phyloP scores from a whole-genome alignment of 2,329 filamentous ascomycete species.

The Rugonectria rugulosa region DNA sequence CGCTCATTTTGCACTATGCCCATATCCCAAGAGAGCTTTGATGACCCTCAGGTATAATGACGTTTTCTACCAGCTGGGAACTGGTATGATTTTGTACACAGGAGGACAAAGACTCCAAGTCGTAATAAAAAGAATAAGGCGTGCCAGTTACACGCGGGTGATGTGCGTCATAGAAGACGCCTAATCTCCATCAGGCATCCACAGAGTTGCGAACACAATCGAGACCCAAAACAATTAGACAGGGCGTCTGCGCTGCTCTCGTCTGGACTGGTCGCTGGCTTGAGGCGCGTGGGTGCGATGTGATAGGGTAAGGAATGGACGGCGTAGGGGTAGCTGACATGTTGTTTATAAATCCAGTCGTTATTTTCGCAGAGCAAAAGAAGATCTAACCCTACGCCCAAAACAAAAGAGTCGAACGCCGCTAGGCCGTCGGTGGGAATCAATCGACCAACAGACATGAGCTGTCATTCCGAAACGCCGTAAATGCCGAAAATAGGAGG shows the following conservation, averaged over 20 bases:
- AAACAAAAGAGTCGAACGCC: constrained; percentile 47
- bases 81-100: constrained; percentile 34
- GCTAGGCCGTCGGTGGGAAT: constrained; percentile 42
- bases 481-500: constrained; percentile 47
- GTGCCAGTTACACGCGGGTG: constrained; percentile 32
- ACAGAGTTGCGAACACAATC: not conserved
- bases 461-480: constrained; percentile 52
- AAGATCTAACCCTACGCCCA: constrained; percentile 48
- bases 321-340: constrained; percentile 44
- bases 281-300: constrained; percentile 36
- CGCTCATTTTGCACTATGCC: constrained; percentile 27
- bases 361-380: constrained; percentile 40
- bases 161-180: constrained; percentile 22
- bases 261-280: constrained; percentile 38
- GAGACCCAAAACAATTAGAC: constrained; percentile 19
- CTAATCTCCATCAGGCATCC: constrained; percentile 16
- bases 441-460: constrained; percentile 48
- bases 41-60: constrained; percentile 32
- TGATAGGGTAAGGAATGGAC: constrained; percentile 49
- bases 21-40: constrained; percentile 32
- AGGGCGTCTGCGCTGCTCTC: constrained; percentile 25
- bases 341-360: constrained; percentile 41
- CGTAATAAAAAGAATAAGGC: constrained; percentile 35
- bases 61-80: constrained; percentile 16
- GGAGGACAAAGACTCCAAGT: constrained; percentile 32